Evolutionary conservation across 768 basidiomycete species (phyloP), one percentile per base, ranked within the genome.

Genomic region (Infundibulicybe gibba): DNA sequence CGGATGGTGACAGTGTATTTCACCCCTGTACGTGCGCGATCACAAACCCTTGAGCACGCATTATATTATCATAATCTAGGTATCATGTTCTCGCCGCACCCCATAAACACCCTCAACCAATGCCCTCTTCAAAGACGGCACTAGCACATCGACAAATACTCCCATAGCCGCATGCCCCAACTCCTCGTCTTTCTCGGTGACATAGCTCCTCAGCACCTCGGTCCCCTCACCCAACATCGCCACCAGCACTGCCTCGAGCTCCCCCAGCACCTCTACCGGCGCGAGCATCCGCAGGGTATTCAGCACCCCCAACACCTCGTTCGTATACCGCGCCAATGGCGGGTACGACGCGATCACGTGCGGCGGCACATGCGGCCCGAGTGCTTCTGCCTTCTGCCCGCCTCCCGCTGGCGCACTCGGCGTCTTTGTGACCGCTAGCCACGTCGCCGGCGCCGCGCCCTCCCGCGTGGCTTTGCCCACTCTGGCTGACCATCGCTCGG

Each of bases 271-370:
- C 10, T 70, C 71, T 11, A 79, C 66, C 2, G 92, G 91, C 2
- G 88, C 87, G 11, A 95, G 78, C 10, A 92, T 71, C 3, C 94
- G 85, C 16, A 97, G 69, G 2, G 82, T 75, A 61, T 97, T 97
- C 38, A 97, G 67, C 1, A 85, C 74, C 5, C 79, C 73, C 3
- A 94, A 70, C 17, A 92, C 65, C 3, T 81, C 76, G 57, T 97
- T 97, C 35, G 84, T 75, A 49, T 80, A 76, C 34, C 73, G 65
- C 2, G 90, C 93, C 2, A 95, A 69, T 0, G 87, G 85, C 2
- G 89, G 83, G 56, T 86, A 92, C 2, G 84, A 75, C 0, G 83
- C 75, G 32, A 94, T 69, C 38, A 83, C 65, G 21, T 82, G 76
- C 0, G 92, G 90, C 0, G 90, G 88, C 11, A 81, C 70, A 55